A percentile compares a stretch with the other conserved stretches of the same genome.
Evolutionary conservation across 192 early-diverging fungal genomes (phyloP).

Genomic region (Podila epicladia): DNA sequence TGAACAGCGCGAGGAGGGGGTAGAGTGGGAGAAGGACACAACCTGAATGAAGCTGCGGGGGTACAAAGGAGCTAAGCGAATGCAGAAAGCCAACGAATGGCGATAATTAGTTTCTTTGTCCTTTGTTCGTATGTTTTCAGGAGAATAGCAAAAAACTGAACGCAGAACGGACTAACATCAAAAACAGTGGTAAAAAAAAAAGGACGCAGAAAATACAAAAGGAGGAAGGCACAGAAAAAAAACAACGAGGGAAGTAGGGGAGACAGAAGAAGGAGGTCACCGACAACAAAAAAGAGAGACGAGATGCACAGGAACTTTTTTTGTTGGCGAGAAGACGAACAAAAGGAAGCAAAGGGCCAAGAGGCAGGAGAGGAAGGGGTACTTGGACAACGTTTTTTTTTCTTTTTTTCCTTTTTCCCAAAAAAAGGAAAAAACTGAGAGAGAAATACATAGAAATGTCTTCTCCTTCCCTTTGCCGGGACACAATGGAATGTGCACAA

Average conservation of each 20-base stretch:
- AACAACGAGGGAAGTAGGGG: background rate
- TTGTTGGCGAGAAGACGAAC: too few relatives aligned
- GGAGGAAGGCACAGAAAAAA: background rate
- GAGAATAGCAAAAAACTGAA: background rate
- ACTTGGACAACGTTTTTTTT: slow-evolving; percentile 10
- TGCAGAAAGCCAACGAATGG: too few relatives aligned
- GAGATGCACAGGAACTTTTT: background rate
- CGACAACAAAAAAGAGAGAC: background rate
- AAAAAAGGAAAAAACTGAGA: background rate
- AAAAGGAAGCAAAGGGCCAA: too few relatives aligned
- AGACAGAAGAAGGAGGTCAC: background rate
- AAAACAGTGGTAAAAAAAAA: background rate
- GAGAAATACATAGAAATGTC: too few relatives aligned
- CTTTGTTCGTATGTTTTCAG: background rate
- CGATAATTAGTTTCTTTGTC: too few relatives aligned
- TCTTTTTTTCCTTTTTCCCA: slow-evolving; percentile 1
- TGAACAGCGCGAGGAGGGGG: background rate
- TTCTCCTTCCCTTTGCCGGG: slow-evolving; percentile 3
- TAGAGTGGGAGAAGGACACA: too few relatives aligned
- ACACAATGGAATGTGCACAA: slow-evolving; percentile 8
- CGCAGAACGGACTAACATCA: background rate
- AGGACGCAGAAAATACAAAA: background rate
- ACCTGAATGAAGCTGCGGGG: too few relatives aligned
- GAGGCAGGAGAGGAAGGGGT: background rate
- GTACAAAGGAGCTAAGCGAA: too few relatives aligned